Evolutionary conservation across 164 flowering plant genomes (phyloP), one percentile per base, ranked within the genome.

Genomic region (Saururus chinensis): DNA sequence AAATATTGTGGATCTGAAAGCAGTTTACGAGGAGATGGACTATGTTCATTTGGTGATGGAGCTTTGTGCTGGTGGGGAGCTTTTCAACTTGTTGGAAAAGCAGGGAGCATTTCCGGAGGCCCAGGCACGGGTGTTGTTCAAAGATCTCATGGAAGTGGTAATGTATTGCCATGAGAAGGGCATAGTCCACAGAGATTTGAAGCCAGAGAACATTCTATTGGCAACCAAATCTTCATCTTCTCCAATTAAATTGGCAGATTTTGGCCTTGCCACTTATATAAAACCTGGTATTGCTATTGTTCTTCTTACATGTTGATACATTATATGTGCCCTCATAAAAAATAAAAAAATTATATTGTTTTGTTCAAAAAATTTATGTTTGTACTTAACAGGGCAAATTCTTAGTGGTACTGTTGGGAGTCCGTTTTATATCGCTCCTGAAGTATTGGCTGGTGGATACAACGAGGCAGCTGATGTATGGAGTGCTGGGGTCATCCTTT

Each of bases 401-500:
- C 73, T 88, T 57, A 74, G 77, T 59, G 92, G 89, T 45, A 80
- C 84, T 49, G 95, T 88, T 40, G 92, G 95, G 22, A 88, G 91
- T 65, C 92, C 89, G 51, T 88, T 80, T 70, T 88, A 85, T 72
- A 84, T 88, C 67, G 95, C 92, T 66, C 95, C 92, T 12, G 92
- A 88, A 77, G 95, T 88, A 22, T 66, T 88, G 57, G 60, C 81
- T 11, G 89, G 96, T 60, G 89, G 84, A 11, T 88, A 88, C 73
- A 75, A 81, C 63, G 76, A 86, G 74, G 84, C 85, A 35, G 92
- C 86, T 19, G 96, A 88, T 81, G 80, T 88, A 10, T 88, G 91
- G 91, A 87, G 91, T 70, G 82, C 91, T 1, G 95, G 95, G 4
- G 95, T 88, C 19, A 88, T 88, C 68, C 88, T 88, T 63, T 88